Conservation (phyloP, 306 rosid genomes). For the Inga leiocalycina region DNA sequence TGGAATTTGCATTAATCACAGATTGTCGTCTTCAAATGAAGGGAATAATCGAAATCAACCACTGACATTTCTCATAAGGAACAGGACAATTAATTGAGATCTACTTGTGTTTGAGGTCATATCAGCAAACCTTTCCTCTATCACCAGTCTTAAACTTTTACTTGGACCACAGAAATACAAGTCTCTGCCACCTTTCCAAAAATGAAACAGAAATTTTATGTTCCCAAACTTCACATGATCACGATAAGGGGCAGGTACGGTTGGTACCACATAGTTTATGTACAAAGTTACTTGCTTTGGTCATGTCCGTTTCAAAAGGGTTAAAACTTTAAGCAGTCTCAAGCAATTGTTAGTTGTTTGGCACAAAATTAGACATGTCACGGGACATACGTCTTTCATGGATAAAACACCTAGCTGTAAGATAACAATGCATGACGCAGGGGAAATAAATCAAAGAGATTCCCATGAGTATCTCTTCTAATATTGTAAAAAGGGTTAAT, state of each 20-base stretch:
- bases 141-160: neutral
- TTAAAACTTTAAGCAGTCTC: neutral
- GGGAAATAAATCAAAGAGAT: neutral
- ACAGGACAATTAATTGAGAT: neutral
- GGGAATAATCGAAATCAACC: neutral
- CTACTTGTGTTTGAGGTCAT: neutral
- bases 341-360: neutral
- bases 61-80: neutral
- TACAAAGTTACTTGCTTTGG: neutral
- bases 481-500: neutral
- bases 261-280: neutral
- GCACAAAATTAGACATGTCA: neutral
- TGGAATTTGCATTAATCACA: slow-evolving; percentile 3
- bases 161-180: neutral
- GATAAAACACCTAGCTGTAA: neutral
- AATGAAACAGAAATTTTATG: neutral
- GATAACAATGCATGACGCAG: neutral
- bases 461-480: slow-evolving; percentile 12
- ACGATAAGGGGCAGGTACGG: neutral
- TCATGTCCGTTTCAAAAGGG: neutral
- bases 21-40: neutral
- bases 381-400: neutral
- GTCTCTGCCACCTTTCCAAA: neutral
- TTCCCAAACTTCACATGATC: neutral
- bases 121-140: neutral